A percentile compares a stretch with the other conserved stretches of the same genome.
Conservation (phyloP, 305 asterid genomes). For the Caryopteris hybrid region DNA sequence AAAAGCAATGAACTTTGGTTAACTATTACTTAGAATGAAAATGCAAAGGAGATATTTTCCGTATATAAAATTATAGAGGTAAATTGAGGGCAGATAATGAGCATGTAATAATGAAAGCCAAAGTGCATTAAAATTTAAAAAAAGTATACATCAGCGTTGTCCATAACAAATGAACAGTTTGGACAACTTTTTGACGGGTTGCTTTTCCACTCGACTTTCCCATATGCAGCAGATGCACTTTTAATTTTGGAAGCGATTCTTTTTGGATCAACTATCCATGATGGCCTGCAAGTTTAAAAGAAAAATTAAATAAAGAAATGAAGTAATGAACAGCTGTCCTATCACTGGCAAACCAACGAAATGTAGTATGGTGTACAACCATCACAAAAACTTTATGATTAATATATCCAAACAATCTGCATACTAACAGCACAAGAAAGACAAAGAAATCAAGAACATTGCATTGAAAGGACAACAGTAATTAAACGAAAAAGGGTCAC, state of each 20-base stretch:
- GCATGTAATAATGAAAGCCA: background rate
- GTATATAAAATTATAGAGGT: no score
- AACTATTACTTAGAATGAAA: background rate
- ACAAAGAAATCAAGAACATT: background rate
- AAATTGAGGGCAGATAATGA: no score
- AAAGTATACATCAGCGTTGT: conserved; percentile 70
- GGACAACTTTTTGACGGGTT: conserved; percentile 91
- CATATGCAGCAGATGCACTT: conserved; percentile 65
- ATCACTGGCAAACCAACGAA: background rate
- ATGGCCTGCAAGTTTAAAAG: conserved; percentile 42
- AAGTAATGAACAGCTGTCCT: conserved; percentile 1
- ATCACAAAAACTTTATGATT: no score
- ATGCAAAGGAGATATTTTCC: no score
- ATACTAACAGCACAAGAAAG: background rate
- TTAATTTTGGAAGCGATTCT: conserved; percentile 87
- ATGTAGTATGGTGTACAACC: no score
- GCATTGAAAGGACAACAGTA: background rate
- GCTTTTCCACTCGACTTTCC: conserved; percentile 63
- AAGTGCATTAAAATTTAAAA: background rate
- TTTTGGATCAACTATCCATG: conserved; percentile 85
- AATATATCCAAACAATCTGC: background rate
- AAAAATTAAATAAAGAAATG: background rate
- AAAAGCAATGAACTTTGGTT: background rate
- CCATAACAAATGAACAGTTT: conserved; percentile 61
- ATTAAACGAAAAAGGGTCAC: background rate